Evolutionary conservation across 2,329 filamentous ascomycete genomes (phyloP), one percentile per base, ranked within the genome.

Genomic region (Claviceps sp.): DNA sequence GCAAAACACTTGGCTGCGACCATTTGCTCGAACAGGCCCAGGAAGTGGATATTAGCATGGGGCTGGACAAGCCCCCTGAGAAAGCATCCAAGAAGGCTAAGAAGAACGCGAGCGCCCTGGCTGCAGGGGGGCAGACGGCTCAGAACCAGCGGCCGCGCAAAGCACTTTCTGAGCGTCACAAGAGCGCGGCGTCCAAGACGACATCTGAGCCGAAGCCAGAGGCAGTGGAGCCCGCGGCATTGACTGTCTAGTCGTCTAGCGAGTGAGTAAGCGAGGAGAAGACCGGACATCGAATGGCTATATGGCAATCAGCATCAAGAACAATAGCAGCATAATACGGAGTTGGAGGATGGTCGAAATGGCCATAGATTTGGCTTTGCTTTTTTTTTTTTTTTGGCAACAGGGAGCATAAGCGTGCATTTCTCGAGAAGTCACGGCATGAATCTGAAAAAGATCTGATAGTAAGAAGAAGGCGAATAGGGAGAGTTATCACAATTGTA

Each of bases 21-120:
- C 75, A 84, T 53, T 67, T 94, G 45, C 61, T 81, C 20, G 76
- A 80, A 37, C 68, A 72, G 54, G 90, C 90, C 0, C 72, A 72
- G 45, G 76, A 79, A 6, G 72, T 84, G 4, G 90, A 96, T 62
- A 65, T 73, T 51, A 71, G 74, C 37, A 68, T 88, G 14, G 79
- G 77, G 16, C 72, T 88, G 51, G 74, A 78, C 52, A 71, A 74
- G 8, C 74, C 78, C 47, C 68, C 46, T 20, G 57, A 67, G 16
- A 64, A 63, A 43, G 14, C 52, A 18, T 57, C 60, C 4, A 66
- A 61, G 48, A 63, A 61, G 58, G 62, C 60, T 20, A 61, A 59
- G 52, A 55, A 59, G 30, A 70, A 68, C 47, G 59, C 65, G 22
- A 71, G 66, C 38, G 75, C 75, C 1, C 57, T 75, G 47, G 75